Conservation (phyloP, 2,329 filamentous ascomycete species). For the Ophiostoma quercus region DNA sequence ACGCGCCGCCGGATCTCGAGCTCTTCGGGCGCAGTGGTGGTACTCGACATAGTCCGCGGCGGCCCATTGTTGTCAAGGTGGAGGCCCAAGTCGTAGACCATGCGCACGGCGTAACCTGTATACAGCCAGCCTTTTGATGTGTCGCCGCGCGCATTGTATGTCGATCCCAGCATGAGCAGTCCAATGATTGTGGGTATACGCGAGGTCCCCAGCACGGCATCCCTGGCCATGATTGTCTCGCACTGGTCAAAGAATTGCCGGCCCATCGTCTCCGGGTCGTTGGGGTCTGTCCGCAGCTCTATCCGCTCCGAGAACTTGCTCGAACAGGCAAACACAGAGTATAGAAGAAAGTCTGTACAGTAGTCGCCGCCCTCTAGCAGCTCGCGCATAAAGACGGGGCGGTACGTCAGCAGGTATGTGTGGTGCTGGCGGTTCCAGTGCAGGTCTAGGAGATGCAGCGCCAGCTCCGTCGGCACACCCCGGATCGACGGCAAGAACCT, state of each 20-base stretch:
- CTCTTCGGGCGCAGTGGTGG: slow-evolving; percentile 30
- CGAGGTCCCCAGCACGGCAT: slow-evolving; percentile 27
- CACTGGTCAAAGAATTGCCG: slow-evolving; percentile 29
- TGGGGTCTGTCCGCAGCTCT: slow-evolving; percentile 27
- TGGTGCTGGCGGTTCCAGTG: slow-evolving; percentile 40
- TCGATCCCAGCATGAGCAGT: slow-evolving; percentile 31
- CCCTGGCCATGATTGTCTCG: slow-evolving; percentile 28
- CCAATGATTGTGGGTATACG: slow-evolving; percentile 31
- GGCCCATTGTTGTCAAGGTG: slow-evolving; percentile 30
- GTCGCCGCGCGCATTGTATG: slow-evolving; percentile 29
- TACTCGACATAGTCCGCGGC: slow-evolving; percentile 25
- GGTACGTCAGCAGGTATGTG: slow-evolving; percentile 37
- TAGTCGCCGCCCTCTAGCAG: slow-evolving; percentile 35
- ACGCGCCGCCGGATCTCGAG: slow-evolving; percentile 34
- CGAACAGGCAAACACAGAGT: slow-evolving; percentile 35
- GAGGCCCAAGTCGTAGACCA: slow-evolving; percentile 38
- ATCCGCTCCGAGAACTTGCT: slow-evolving; percentile 31
- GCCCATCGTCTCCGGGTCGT: slow-evolving; percentile 29
- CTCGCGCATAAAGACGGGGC: slow-evolving; percentile 37
- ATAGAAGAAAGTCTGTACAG: slow-evolving; percentile 37
- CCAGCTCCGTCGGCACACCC: slow-evolving; percentile 32
- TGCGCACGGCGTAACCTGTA: slow-evolving; percentile 38
- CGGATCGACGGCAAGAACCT: slow-evolving; percentile 21
- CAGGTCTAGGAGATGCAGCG: slow-evolving; percentile 36
- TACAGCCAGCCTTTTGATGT: slow-evolving; percentile 38